Conservation (phyloP, 441 rosid genomes). For the Hura crepitans region DNA sequence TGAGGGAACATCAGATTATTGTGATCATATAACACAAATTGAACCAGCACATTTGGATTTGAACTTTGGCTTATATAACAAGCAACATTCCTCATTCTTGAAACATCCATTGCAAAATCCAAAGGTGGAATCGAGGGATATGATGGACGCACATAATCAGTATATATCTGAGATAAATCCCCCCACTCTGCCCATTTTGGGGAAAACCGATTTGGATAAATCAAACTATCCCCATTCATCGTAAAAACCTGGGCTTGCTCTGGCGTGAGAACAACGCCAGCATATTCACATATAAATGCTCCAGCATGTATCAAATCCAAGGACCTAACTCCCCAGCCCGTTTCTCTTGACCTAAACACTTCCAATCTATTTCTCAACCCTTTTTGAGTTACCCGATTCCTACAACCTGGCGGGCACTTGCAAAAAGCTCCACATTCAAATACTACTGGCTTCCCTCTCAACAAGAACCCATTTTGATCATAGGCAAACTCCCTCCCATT, state of each 20-base stretch:
- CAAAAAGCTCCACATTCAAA: conserved; percentile 81
- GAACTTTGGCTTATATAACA: conserved; percentile 78
- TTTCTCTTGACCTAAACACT: conserved; percentile 79
- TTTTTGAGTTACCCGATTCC: conserved; percentile 71
- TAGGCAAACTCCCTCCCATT: conserved; percentile 82
- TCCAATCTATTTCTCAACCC: conserved; percentile 70
- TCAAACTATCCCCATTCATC: conserved; percentile 76
- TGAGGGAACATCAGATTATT: conserved; percentile 74
- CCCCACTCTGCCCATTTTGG: conserved; percentile 86
- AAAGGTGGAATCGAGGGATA: conserved; percentile 68
- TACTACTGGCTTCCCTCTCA: conserved; percentile 67
- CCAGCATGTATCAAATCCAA: conserved; percentile 84
- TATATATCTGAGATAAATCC: conserved; percentile 53
- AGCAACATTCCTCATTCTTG: conserved; percentile 77
- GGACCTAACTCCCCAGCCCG: conserved; percentile 91
- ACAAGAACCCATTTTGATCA: conserved; percentile 58
- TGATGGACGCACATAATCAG: conserved; percentile 44
- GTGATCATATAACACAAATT: conserved; percentile 74
- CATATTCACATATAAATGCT: conserved; percentile 81
- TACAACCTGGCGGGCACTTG: conserved; percentile 70
- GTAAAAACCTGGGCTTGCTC: conserved; percentile 76
- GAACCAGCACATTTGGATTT: conserved; percentile 76
- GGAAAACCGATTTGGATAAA: conserved; percentile 74
- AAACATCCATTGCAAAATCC: conserved; percentile 84
- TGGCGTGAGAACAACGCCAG: conserved; percentile 78